Conservation (phyloP, 768 basidiomycete genomes). For the Nidula microcarpa region DNA sequence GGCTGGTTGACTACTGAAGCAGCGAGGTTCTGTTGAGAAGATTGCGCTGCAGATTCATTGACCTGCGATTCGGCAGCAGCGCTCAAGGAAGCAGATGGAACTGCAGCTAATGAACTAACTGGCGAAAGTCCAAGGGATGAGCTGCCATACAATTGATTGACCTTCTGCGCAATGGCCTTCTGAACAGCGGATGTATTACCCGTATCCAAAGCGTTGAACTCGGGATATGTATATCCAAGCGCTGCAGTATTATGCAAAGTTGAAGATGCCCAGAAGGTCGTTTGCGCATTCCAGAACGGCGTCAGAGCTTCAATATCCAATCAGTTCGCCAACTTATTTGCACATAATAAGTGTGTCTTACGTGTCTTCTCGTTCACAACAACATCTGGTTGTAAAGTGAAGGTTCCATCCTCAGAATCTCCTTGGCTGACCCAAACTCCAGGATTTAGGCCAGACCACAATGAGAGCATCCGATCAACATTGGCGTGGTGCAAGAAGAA, state of each 20-base stretch:
- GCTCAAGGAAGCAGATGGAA: neutral
- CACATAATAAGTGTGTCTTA: slow-evolving; percentile 7
- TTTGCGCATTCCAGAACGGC: slow-evolving; percentile 41
- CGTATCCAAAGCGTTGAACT: slow-evolving; percentile 38
- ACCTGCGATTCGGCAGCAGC: neutral
- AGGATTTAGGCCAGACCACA: slow-evolving; percentile 47
- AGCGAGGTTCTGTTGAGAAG: neutral
- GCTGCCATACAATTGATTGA: slow-evolving; percentile 32
- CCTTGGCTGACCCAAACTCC: slow-evolving; percentile 32
- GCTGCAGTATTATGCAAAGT: slow-evolving; percentile 20
- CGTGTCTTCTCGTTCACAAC: slow-evolving; percentile 22
- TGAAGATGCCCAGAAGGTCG: slow-evolving; percentile 35
- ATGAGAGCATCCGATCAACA: slow-evolving; percentile 47
- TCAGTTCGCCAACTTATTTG: neutral
- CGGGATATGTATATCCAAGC: slow-evolving; percentile 48
- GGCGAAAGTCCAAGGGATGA: neutral
- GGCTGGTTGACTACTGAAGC: neutral
- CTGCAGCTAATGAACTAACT: neutral
- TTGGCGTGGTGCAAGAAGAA: slow-evolving; percentile 55
- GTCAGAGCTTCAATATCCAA: slow-evolving; percentile 28
- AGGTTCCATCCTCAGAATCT: slow-evolving; percentile 24
- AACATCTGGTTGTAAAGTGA: slow-evolving; percentile 21
- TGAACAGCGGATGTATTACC: slow-evolving; percentile 20
- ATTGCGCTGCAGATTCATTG: too few relatives aligned
- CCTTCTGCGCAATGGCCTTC: slow-evolving; percentile 24